Evolutionary conservation across 306 rosid species (phyloP), one percentile per base, ranked within the genome.

Genomic region (Vigna unguiculata): DNA sequence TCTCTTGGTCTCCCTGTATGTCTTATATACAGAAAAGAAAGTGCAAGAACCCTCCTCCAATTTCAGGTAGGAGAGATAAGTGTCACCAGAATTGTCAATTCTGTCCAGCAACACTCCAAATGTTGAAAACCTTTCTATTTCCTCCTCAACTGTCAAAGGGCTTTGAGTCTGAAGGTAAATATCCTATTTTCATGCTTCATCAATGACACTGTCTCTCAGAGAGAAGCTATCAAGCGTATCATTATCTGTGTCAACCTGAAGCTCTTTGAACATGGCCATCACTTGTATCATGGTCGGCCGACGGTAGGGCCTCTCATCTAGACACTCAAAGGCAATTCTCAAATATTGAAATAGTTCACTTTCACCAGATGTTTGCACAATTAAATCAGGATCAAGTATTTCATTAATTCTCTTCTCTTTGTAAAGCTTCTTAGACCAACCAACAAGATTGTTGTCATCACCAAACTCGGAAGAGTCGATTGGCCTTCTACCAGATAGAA

Each of bases 271-370:
- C 97, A 86, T 89, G n/a, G 97, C 70, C 92, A 91, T 89, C 43
- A 91, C 92, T 69, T 89, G 92, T 71, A 89, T 88, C 97, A 91
- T 91, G 41, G 92, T 91, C 13, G 97, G 97, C 10, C 97, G 81
- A 15, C 92, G 78, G 66, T 83, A 80, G 0, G 94, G 92, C 80
- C 88, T 80, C 77, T 91, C 91, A 14, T 91, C 94, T 7, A 91
- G 80, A 80, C 97, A 91, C 54, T 83, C 91, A 78, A 89, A 86
- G 32, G 97, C 94, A 80, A 91, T 86, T 77, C 75, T 85, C 69
- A 91, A 76, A 74, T 76, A 88, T 46, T 86, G 88, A 49, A 58
- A 74, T 9, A 87, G 81, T 34, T 89, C 91, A 48, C 76, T 57
- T 84, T 86, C 93, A 63, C 55, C 67, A 12, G 90, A 84, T 43